Evolutionary conservation across 2,329 filamentous ascomycete genomes (phyloP).

Genomic region (Fusarium penzigii): DNA sequence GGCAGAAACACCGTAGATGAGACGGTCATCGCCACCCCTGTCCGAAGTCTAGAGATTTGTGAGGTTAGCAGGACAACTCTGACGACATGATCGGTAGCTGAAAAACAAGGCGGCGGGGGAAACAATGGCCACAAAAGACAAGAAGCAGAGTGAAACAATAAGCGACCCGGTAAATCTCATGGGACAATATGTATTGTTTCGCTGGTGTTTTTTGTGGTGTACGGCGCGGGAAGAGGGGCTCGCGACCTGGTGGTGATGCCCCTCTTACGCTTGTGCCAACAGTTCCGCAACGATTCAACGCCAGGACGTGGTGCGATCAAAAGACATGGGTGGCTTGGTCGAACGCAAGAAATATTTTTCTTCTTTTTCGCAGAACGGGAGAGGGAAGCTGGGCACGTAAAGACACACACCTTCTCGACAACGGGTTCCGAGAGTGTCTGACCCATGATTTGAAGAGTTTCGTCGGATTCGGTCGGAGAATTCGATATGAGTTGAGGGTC

Average conservation of each 20-base stretch:
- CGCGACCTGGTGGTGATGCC: conserved; percentile 22
- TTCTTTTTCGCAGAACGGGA: too few relatives aligned
- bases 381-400: conserved; percentile 1
- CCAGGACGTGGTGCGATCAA: conserved; percentile 5
- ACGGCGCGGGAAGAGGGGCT: conserved; percentile 24
- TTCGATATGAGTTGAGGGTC: conserved; percentile 12
- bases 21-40: conserved; percentile 87
- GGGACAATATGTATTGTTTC: background rate
- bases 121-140: conserved; percentile 4
- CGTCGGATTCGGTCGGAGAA: conserved; percentile 28
- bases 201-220: conserved; percentile 6
- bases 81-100: conserved; percentile 10
- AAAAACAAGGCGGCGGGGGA: conserved; percentile 18
- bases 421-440: conserved; percentile 99
- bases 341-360: too few relatives aligned
- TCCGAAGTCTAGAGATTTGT: conserved; percentile 69
- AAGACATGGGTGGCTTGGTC: background rate
- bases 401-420: conserved; percentile 81
- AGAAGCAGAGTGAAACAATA: background rate
- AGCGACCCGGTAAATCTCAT: too few relatives aligned
- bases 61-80: conserved; percentile 28
- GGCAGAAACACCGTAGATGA: conserved; percentile 91
- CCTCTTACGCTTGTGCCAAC: conserved; percentile 18
- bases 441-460: conserved; percentile 66
- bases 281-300: conserved; percentile 12